Evolutionary conservation across 805 yeast species (phyloP).

Genomic region (Blastobotrys terrestris): DNA sequence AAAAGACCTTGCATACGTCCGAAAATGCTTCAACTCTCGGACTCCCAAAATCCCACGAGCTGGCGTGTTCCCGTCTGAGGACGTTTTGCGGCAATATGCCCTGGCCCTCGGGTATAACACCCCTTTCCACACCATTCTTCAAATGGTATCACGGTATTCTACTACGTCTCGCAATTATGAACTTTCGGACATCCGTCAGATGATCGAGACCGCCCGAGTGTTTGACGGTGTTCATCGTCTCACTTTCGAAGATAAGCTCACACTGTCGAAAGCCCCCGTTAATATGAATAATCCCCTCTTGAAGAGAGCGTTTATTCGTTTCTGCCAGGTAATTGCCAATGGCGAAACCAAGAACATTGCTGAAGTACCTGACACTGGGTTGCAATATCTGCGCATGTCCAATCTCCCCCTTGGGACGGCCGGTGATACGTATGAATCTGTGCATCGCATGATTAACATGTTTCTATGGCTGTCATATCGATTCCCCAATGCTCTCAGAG

Average conservation of each 20-base stretch:
- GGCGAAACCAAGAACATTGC: conserved; percentile 50
- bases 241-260: conserved; percentile 51
- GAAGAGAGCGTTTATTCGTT: conserved; percentile 39
- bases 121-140: conserved; percentile 43
- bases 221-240: conserved; percentile 40
- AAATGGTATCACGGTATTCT: conserved; percentile 35
- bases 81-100: conserved; percentile 60
- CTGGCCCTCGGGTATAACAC: conserved; percentile 51
- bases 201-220: conserved; percentile 38
- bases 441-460: conserved; percentile 60
- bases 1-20: conserved; percentile 41
- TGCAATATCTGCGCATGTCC: conserved; percentile 8
- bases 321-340: conserved; percentile 49
- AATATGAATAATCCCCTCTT: conserved; percentile 34
- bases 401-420: conserved; percentile 9
- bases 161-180: conserved; percentile 28
- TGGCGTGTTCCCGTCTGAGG: conserved; percentile 72
- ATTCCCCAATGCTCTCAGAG: conserved; percentile 76
- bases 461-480: conserved; percentile 85
- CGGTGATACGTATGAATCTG: conserved; percentile 44
- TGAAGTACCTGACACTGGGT: conserved; percentile 36
- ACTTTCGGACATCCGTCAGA: conserved; percentile 36
- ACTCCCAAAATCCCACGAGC: conserved; percentile 53
- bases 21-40: conserved; percentile 43
- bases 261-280: conserved; percentile 59